phyloP scores from a whole-genome alignment of 495 filamentous ascomycete species.

The Astrothelium macrocarpum region DNA sequence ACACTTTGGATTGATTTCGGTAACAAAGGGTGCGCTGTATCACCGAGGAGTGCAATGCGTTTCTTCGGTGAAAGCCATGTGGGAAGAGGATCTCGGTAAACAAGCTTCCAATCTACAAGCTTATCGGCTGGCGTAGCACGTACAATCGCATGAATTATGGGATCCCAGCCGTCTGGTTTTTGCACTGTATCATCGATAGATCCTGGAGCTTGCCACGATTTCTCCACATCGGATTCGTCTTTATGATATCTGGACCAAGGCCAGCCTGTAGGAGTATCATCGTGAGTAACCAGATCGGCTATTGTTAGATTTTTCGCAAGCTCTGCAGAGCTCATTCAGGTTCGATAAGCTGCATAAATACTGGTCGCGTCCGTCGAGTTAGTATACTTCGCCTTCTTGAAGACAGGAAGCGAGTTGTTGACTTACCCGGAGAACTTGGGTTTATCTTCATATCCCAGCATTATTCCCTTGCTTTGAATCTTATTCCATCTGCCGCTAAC shows the following conservation, averaged over 20 bases:
- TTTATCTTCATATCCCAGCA: conserved; percentile 52
- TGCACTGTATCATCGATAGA: conserved; percentile 24
- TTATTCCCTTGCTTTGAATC: conserved; percentile 49
- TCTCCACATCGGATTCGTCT: conserved; percentile 28
- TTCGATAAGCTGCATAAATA: conserved; percentile 48
- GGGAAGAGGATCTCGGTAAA: conserved; percentile 30
- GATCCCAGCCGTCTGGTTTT: conserved; percentile 28
- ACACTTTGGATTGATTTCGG: conserved; percentile 32
- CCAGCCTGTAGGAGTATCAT: conserved; percentile 25
- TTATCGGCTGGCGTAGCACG: conserved; percentile 26
- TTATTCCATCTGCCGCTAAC: conserved; percentile 54
- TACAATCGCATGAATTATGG: conserved; percentile 26
- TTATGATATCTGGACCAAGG: conserved; percentile 31
- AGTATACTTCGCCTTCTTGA: too few relatives aligned
- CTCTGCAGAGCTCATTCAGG: conserved; percentile 23
- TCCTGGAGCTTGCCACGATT: conserved; percentile 26
- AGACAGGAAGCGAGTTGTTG: not conserved
- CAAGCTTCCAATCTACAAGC: conserved; percentile 30
- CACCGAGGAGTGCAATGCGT: conserved; percentile 28
- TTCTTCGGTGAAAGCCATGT: conserved; percentile 27
- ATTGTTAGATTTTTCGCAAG: conserved; percentile 27
- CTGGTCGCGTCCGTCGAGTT: too few relatives aligned
- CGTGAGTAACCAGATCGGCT: conserved; percentile 22
- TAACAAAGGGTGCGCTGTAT: conserved; percentile 32
- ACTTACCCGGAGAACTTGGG: conserved; percentile 35